Evolutionary conservation across 768 basidiomycete species (phyloP).

Genomic region (Leccinum incarnatum): DNA sequence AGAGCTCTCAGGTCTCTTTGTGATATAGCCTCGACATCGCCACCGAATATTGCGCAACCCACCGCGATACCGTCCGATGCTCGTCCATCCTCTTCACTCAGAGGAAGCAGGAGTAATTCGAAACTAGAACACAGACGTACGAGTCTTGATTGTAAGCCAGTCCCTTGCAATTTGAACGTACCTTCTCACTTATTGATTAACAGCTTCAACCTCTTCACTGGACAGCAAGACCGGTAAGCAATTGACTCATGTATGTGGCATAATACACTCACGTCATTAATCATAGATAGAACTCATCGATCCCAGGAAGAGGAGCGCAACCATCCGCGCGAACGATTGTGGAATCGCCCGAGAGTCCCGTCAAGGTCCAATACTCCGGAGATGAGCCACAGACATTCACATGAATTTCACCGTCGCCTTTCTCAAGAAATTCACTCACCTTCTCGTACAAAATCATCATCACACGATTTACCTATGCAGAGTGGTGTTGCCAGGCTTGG

Average conservation of each 20-base stretch:
- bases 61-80: conserved; percentile 5
- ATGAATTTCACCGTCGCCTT: conserved; percentile 27
- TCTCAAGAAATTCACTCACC: conserved; percentile 29
- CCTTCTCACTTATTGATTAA: background rate
- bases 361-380: conserved; percentile 27
- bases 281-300: conserved; percentile 29
- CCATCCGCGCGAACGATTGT: conserved; percentile 46
- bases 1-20: background rate
- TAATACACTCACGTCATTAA: background rate
- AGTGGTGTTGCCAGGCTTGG: conserved; percentile 5
- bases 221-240: conserved; percentile 21
- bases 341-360: conserved; percentile 40
- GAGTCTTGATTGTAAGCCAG: conserved; percentile 18
- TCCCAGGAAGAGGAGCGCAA: conserved; percentile 30
- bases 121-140: conserved; percentile 8
- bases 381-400: conserved; percentile 24
- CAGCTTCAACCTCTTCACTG: conserved; percentile 29
- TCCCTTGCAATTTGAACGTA: background rate
- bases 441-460: conserved; percentile 20
- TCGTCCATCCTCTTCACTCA: conserved; percentile 16
- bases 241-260: conserved; percentile 5
- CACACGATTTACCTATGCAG: conserved; percentile 16
- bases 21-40: conserved; percentile 14
- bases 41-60: conserved; percentile 4
- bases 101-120: background rate